Percentiles rank a stretch among this genome's conserved stretches.
These are phyloP conservation scores for Cyberlindnera americana DNA, from an alignment of 805 yeast genomes.

Conservation along the genomic window DNA sequence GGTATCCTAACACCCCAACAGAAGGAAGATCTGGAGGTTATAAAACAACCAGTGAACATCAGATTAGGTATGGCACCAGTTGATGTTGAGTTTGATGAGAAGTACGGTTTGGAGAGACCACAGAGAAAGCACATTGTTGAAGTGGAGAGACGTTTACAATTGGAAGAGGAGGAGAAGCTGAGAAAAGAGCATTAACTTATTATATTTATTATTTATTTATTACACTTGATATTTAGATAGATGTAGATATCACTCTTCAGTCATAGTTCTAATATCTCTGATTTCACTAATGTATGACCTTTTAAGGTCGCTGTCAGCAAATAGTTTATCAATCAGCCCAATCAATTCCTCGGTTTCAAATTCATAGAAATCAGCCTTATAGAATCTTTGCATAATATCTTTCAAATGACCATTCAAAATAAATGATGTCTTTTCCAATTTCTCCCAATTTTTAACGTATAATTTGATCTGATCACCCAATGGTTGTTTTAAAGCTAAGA, in stretches of 20 bases:
- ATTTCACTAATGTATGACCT: slow-evolving; percentile 34
- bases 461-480: slow-evolving; percentile 6
- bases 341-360: slow-evolving; percentile 35
- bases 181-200: neutral
- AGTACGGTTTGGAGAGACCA: slow-evolving; percentile 58
- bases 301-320: slow-evolving; percentile 38
- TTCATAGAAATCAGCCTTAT: slow-evolving; percentile 38
- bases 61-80: slow-evolving; percentile 31
- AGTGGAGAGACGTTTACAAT: slow-evolving; percentile 68
- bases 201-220: slow-evolving; percentile 2
- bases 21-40: slow-evolving; percentile 49
- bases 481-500: slow-evolving; percentile 16
- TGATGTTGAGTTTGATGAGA: slow-evolving; percentile 32
- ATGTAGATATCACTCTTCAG: slow-evolving; percentile 14
- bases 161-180: slow-evolving; percentile 51
- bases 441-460: slow-evolving; percentile 20
- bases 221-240: too few relatives aligned
- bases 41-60: slow-evolving; percentile 32
- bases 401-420: slow-evolving; percentile 34
- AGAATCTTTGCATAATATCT: slow-evolving; percentile 38
- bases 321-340: slow-evolving; percentile 34
- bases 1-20: slow-evolving; percentile 58
- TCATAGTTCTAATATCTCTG: slow-evolving; percentile 42
- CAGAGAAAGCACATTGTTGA: slow-evolving; percentile 68
- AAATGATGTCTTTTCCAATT: slow-evolving; percentile 21